phyloP scores from a whole-genome alignment of 208 protist genomes.

The Porcisia hertigi region DNA sequence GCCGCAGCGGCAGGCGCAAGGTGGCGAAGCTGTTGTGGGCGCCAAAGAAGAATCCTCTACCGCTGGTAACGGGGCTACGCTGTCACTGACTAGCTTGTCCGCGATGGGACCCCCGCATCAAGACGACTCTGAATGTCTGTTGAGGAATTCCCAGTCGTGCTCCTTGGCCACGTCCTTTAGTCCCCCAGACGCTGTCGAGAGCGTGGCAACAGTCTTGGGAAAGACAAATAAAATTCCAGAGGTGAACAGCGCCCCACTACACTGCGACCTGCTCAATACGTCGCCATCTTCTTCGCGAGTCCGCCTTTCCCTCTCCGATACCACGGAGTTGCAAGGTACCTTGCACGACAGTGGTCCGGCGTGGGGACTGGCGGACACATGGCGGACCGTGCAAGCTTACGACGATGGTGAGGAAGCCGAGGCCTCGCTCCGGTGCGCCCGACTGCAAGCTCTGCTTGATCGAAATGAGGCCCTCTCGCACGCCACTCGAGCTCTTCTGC shows the following conservation, averaged over 20 bases:
- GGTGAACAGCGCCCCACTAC: not conserved
- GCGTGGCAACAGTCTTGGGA: not conserved
- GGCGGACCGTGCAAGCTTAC: slow-evolving; percentile 13
- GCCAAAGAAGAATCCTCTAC: not conserved
- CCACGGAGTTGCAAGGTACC: no score
- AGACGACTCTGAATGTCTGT: not conserved
- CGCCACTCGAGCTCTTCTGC: slow-evolving; percentile 43
- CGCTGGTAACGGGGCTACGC: not conserved
- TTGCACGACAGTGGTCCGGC: not conserved
- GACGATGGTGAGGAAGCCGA: slow-evolving; percentile 23
- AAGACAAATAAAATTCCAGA: not conserved
- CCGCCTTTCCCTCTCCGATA: not conserved
- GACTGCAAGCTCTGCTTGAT: slow-evolving; percentile 37
- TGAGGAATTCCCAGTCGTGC: slow-evolving; percentile 5
- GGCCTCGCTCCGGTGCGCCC: slow-evolving; percentile 10
- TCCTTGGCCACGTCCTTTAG: slow-evolving; percentile 10
- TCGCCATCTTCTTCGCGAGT: not conserved
- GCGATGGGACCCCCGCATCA: not conserved
- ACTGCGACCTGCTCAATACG: not conserved
- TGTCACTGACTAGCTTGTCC: not conserved
- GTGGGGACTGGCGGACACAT: slow-evolving; percentile 3
- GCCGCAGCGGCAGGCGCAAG: not conserved
- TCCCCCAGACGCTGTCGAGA: not conserved
- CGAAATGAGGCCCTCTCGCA: slow-evolving; percentile 40
- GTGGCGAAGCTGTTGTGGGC: not conserved